Percentiles rank a stretch among this genome's conserved stretches.
Conservation (phyloP, 345 rosid genomes). For the Sapria himalayana region DNA sequence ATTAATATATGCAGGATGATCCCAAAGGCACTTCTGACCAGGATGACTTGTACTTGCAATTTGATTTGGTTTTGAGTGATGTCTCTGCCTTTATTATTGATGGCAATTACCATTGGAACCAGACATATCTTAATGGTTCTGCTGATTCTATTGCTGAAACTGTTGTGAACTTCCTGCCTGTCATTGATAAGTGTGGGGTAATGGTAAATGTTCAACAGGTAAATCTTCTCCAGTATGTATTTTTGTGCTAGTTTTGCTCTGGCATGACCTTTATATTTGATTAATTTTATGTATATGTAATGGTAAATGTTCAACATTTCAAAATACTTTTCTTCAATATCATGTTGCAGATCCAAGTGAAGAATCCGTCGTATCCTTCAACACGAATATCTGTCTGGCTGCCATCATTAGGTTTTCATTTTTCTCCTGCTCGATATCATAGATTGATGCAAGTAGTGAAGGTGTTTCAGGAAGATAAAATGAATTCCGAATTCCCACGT, state of each 20-base stretch:
- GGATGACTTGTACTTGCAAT: slow-evolving; percentile 59
- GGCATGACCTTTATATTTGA: background rate
- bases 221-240: too few species aligned
- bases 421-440: slow-evolving; percentile 97
- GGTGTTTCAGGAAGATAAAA: slow-evolving; percentile 51
- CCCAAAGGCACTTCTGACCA: slow-evolving; percentile 29
- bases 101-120: slow-evolving; percentile 72
- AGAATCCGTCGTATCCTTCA: slow-evolving; percentile 73
- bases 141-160: slow-evolving; percentile 13
- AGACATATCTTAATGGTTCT: slow-evolving; percentile 15
- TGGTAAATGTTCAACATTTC: background rate
- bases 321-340: slow-evolving; percentile 8
- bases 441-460: slow-evolving; percentile 78
- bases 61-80: slow-evolving; percentile 84
- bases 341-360: slow-evolving; percentile 44
- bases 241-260: too few species aligned
- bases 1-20: slow-evolving; percentile 43
- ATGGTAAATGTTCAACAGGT: slow-evolving; percentile 85
- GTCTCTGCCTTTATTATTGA: slow-evolving; percentile 86
- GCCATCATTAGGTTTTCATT: slow-evolving; percentile 83
- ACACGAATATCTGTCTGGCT: slow-evolving; percentile 61
- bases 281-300: slow-evolving; percentile 1
- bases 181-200: slow-evolving; percentile 80
- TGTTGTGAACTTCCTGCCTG: slow-evolving; percentile 46
- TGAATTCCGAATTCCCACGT: slow-evolving; percentile 23